Base-by-base conservation (phyloP, 306 rosid genomes). In the Rubus parviflorus region DNA sequence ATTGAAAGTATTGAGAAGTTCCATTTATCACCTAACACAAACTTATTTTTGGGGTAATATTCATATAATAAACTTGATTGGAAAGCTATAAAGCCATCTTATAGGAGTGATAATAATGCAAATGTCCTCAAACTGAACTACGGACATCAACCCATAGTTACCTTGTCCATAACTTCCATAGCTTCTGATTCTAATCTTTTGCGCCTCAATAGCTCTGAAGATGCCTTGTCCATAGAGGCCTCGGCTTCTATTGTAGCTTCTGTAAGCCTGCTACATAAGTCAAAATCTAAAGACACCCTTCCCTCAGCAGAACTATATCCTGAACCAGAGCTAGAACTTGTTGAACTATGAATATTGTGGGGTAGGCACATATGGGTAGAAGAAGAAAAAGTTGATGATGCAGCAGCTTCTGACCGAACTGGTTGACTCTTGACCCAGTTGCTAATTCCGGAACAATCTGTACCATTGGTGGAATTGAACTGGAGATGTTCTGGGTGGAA, bases 181-280 rank as follows among this genome's bases (percentile, higher is more conserved):
- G 97, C 96, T 76, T 87, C 82, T 9, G 58, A 77, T 86, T 90
- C 97, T 85, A 87, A 81, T 79, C 78, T 81, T 79, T 74, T 80
- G 76, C 89, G 52, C 76, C 77, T 89, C 2, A 70, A 56, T 58
- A 83, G 70, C 83, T 82, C 88, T 4, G 75, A 73, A 60, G 74
- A 64, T 54, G 87, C 85, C 66, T 87, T 88, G 6, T 78, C 79
- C 53, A 62, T 77, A 4, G 85, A 86, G 37, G 72, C 80, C 81
- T 87, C 90, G 3, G 83, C 89, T 90, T 91, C 90, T 54, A 70
- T 70, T 40, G 68, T 67, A 75, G 86, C 75, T 78, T 88, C 90
- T 25, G 35, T 77, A 72, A 91, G 87, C 81, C 81, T 85, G 54
- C 72, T 52, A 57, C 64, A 53, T 79, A 78, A 75, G 79, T 83